phyloP scores from a whole-genome alignment of 305 asterid genomes.

The Solanum hybrid region DNA sequence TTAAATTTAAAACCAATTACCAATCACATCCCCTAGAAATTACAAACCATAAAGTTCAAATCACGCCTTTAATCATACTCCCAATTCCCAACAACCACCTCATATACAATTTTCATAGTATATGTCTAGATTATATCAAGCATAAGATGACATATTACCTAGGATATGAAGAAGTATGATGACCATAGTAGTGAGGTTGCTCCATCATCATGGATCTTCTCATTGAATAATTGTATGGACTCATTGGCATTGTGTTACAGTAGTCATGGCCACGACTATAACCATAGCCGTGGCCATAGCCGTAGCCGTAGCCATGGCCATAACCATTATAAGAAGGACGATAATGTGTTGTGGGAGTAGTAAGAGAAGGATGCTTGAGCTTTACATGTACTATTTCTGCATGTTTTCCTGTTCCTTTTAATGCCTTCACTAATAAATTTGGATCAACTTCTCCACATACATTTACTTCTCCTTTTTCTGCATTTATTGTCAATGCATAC shows the following conservation, averaged over 20 bases:
- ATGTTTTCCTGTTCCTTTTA: slow-evolving; percentile 6
- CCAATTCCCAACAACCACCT: background rate
- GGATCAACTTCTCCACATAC: slow-evolving; percentile 20
- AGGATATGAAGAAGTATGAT: background rate
- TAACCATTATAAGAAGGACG: background rate
- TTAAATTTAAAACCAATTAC: background rate
- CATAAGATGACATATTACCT: background rate
- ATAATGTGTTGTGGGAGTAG: background rate
- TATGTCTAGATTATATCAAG: background rate
- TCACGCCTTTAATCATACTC: background rate
- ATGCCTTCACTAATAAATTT: background rate
- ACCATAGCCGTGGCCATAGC: background rate
- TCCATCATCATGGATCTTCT: background rate
- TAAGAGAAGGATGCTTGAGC: background rate
- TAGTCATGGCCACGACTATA: background rate
- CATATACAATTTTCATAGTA: background rate
- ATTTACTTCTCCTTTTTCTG: background rate
- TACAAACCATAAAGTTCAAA: background rate
- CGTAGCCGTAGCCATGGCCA: background rate
- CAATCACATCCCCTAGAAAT: background rate
- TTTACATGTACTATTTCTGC: slow-evolving; percentile 5
- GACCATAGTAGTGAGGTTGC: background rate
- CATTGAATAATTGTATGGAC: background rate
- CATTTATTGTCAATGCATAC: slow-evolving; percentile 5
- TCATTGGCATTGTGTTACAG: background rate